phyloP scores from a whole-genome alignment of 306 rosid species.

The Malus sylvestris region DNA sequence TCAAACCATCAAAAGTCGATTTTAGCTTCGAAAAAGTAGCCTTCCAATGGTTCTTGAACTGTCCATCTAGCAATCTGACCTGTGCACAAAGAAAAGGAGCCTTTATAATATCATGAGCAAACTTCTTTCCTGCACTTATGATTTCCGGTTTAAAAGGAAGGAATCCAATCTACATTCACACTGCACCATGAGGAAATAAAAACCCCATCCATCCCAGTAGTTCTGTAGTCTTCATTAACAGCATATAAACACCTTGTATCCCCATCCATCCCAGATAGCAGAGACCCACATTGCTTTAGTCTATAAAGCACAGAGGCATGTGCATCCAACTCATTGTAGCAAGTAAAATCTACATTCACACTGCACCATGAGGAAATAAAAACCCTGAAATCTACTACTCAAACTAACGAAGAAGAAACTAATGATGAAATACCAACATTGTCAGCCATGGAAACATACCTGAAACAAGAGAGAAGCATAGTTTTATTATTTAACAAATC shows the following conservation, averaged over 20 bases:
- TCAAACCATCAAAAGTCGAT: conserved; percentile 49
- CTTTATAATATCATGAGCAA: conserved; percentile 36
- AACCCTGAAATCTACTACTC: conserved; percentile 62
- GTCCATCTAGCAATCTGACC: conserved; percentile 82
- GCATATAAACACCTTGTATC: conserved; percentile 58
- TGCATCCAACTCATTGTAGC: conserved; percentile 29
- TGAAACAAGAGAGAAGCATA: conserved; percentile 20
- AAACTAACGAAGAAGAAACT: conserved; percentile 49
- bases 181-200: no score
- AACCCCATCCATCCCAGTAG: no score
- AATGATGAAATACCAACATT: conserved; percentile 58
- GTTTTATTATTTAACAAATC: background rate
- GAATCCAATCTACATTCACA: no score
- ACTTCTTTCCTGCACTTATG: conserved; percentile 46
- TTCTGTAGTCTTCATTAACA: conserved; percentile 66
- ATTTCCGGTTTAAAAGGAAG: conserved; percentile 74
- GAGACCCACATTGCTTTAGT: conserved; percentile 61
- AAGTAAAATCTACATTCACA: conserved; percentile 43
- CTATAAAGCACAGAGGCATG: conserved; percentile 28
- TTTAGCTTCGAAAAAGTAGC: conserved; percentile 53
- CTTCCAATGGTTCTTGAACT: conserved; percentile 82
- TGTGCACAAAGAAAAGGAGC: conserved; percentile 82
- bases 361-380: conserved; percentile 71
- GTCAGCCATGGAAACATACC: conserved; percentile 77
- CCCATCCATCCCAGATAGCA: conserved; percentile 45